Evolutionary conservation across 2,329 filamentous ascomycete genomes (phyloP).

Genomic region (Alternaria sp.): DNA sequence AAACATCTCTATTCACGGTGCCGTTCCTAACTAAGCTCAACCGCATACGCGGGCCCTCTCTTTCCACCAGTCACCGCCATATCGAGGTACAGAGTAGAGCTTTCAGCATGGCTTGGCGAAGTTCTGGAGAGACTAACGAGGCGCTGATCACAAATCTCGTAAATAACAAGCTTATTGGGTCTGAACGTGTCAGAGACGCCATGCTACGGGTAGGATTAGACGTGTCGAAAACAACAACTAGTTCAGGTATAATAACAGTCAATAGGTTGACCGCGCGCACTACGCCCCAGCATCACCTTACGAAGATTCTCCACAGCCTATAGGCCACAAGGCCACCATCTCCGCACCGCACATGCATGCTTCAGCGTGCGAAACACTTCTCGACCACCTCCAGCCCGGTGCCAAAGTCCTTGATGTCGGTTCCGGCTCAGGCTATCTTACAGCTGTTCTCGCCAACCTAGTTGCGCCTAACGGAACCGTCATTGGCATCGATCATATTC

Average conservation of each 20-base stretch:
- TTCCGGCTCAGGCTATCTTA: slow-evolving; percentile 74
- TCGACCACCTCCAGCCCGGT: slow-evolving; percentile 64
- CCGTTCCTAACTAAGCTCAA: slow-evolving; percentile 27
- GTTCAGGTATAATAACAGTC: not conserved
- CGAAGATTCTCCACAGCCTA: slow-evolving; percentile 73
- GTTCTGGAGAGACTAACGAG: slow-evolving; percentile 76
- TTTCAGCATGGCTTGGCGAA: slow-evolving; percentile 85
- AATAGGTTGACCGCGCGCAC: slow-evolving; percentile 84
- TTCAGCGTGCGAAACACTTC: slow-evolving; percentile 69
- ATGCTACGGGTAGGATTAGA: slow-evolving; percentile 71
- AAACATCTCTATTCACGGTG: slow-evolving; percentile 29
- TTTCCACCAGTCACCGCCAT: not conserved
- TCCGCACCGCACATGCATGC: slow-evolving; percentile 79
- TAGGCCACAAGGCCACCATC: slow-evolving; percentile 74
- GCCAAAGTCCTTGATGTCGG: slow-evolving; percentile 61
- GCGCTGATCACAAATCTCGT: slow-evolving; percentile 82
- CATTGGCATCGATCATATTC: slow-evolving; percentile 61
- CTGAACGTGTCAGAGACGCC: slow-evolving; percentile 75
- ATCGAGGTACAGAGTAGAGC: slow-evolving; percentile 5
- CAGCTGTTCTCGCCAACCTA: slow-evolving; percentile 85
- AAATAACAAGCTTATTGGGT: slow-evolving; percentile 75
- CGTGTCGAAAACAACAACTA: not conserved
- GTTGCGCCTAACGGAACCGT: slow-evolving; percentile 62
- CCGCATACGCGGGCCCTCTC: slow-evolving; percentile 28
- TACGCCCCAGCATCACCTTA: slow-evolving; percentile 80